These are phyloP conservation scores for Obelidium mucronatum DNA, from an alignment of 192 early-diverging fungal genomes.

Conservation along the genomic window DNA sequence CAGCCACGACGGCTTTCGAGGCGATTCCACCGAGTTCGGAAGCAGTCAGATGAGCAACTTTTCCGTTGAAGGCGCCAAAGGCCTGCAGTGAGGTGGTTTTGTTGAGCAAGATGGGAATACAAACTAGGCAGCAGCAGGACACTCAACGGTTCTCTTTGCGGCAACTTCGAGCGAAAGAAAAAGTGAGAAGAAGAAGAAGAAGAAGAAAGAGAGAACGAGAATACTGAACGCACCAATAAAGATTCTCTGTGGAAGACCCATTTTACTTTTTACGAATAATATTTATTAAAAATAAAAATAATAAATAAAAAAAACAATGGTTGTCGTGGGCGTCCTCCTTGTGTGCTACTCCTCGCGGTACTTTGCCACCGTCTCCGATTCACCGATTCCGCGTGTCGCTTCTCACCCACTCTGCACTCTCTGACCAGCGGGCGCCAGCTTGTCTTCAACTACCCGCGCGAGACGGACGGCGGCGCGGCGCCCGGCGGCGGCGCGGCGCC, in stretches of 20 bases:
- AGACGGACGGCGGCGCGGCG: constrained; percentile 32
- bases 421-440: constrained; percentile 70
- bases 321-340: constrained; percentile 49
- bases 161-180: constrained; percentile 32
- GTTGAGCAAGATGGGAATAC: background rate
- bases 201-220: background rate
- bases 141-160: constrained; percentile 44
- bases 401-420: background rate
- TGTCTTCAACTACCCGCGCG: constrained; percentile 75
- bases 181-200: background rate
- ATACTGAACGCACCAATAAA: constrained; percentile 25
- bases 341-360: constrained; percentile 65
- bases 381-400: background rate
- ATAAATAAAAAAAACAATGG: background rate
- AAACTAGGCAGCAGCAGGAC: background rate
- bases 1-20: constrained; percentile 85
- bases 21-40: constrained; percentile 83
- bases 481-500: constrained; percentile 12
- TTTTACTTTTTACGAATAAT: background rate
- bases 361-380: background rate
- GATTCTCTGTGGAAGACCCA: constrained; percentile 33
- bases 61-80: constrained; percentile 94
- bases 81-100: constrained; percentile 47
- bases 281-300: background rate
- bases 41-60: constrained; percentile 84